Evolutionary conservation across 2,329 filamentous ascomycete species (phyloP).

Genomic region (Mariannaea sp.): DNA sequence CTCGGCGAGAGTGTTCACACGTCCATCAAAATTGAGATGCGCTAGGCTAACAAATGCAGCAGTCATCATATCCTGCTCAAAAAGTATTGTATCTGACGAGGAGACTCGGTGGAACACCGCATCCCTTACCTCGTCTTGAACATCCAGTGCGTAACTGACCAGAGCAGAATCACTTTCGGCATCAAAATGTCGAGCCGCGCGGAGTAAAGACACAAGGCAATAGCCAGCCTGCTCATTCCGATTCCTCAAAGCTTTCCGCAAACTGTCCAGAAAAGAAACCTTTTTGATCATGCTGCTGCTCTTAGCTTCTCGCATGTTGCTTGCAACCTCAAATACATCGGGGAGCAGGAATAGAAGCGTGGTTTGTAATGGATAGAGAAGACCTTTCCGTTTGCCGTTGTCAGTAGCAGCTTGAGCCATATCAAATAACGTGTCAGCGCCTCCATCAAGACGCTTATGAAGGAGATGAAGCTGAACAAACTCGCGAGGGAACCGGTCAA

Average conservation of each 20-base stretch:
- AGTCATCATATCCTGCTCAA: constrained; percentile 69
- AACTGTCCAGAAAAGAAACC: constrained; percentile 65
- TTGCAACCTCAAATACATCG: constrained; percentile 72
- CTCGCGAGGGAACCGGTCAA: constrained; percentile 67
- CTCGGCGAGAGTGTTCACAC: constrained; percentile 60
- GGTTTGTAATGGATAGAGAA: constrained; percentile 67
- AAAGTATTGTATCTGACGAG: constrained; percentile 53
- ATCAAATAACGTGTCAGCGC: constrained; percentile 70
- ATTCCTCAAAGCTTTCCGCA: constrained; percentile 67
- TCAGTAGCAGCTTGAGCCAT: constrained; percentile 68
- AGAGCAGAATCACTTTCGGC: constrained; percentile 66
- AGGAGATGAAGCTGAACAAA: constrained; percentile 67
- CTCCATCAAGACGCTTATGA: constrained; percentile 66
- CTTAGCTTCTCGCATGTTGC: constrained; percentile 68
- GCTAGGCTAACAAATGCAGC: constrained; percentile 68
- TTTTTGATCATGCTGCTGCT: constrained; percentile 67
- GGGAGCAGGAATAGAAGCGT: constrained; percentile 66
- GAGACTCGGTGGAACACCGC: constrained; percentile 64
- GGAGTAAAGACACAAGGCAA: constrained; percentile 66
- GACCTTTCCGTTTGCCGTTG: constrained; percentile 57
- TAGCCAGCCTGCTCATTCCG: constrained; percentile 70
- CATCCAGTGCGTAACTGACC: constrained; percentile 70
- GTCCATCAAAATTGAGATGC: constrained; percentile 64
- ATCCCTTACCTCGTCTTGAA: constrained; percentile 70
- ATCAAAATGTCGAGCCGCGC: constrained; percentile 67